Percentiles rank a stretch among this genome's conserved stretches.
Conservation (phyloP, 192 early-diverging fungal genomes). For the Gigaspora rosea region DNA sequence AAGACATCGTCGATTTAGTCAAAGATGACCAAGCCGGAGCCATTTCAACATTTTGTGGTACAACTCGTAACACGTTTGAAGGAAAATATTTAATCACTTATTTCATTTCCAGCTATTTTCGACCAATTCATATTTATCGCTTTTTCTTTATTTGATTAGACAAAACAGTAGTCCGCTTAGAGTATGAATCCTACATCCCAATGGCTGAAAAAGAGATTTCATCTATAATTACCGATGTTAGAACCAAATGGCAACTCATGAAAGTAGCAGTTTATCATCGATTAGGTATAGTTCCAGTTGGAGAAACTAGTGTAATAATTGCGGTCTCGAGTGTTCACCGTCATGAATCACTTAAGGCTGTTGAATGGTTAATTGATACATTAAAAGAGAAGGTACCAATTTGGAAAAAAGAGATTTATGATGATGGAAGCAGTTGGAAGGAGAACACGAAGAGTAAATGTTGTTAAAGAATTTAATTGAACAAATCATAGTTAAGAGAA, state of each 20-base stretch:
- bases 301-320: conserved; percentile 80
- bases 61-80: conserved; percentile 81
- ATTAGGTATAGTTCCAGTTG: conserved; percentile 75
- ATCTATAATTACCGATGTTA: conserved; percentile 61
- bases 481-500: no score
- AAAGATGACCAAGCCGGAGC: conserved; percentile 77
- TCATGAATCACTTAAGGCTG: conserved; percentile 71
- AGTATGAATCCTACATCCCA: conserved; percentile 83
- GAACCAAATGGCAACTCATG: conserved; percentile 63
- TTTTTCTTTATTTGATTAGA: conserved; percentile 37
- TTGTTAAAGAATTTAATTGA: background rate
- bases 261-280: conserved; percentile 80
- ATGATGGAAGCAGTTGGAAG: conserved; percentile 64
- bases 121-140: background rate
- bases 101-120: background rate
- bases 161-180: conserved; percentile 70
- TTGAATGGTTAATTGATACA: conserved; percentile 84
- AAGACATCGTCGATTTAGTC: conserved; percentile 63
- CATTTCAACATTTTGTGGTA: conserved; percentile 85
- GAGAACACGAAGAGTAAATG: conserved; percentile 23
- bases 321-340: conserved; percentile 81
- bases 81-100: conserved; percentile 46
- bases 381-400: conserved; percentile 87
- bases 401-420: conserved; percentile 93
- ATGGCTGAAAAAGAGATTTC: conserved; percentile 81